Conservation (phyloP, 176 grass and related monocot genomes). For the Rhynchospora breviuscula region DNA sequence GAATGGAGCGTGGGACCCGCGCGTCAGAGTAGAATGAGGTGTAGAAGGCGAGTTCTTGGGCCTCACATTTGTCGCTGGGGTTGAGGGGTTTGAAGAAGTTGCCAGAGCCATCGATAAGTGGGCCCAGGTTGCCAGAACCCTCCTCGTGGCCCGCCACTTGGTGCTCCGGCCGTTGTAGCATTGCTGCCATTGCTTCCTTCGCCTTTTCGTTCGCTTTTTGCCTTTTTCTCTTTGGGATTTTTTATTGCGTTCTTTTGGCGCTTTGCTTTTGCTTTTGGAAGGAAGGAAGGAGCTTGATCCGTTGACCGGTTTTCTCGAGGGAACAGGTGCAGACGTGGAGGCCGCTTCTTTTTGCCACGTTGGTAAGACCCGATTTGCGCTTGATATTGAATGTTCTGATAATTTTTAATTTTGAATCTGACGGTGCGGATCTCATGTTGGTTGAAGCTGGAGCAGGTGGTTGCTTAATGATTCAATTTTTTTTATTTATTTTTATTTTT, state of each 20-base stretch:
- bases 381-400: no score
- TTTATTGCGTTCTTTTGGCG: not conserved
- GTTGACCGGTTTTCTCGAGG: not conserved
- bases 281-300: no score
- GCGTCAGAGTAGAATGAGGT: constrained; percentile 40
- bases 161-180: constrained; percentile 63
- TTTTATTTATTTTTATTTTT: no score
- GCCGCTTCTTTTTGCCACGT: not conserved
- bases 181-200: not conserved
- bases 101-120: constrained; percentile 50
- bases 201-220: not conserved
- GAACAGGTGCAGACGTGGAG: not conserved
- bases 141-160: constrained; percentile 65
- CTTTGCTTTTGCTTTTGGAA: not conserved
- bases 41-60: constrained; percentile 65
- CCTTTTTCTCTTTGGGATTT: not conserved
- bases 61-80: constrained; percentile 40
- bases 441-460: no score
- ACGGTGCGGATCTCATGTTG: no score
- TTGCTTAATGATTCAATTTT: no score
- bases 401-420: no score
- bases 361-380: not conserved
- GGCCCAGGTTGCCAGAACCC: constrained; percentile 26
- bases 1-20: constrained; percentile 33
- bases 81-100: constrained; percentile 79